Conservation (phyloP, 2,329 filamentous ascomycete genomes). For the Raffaelea arxii region DNA sequence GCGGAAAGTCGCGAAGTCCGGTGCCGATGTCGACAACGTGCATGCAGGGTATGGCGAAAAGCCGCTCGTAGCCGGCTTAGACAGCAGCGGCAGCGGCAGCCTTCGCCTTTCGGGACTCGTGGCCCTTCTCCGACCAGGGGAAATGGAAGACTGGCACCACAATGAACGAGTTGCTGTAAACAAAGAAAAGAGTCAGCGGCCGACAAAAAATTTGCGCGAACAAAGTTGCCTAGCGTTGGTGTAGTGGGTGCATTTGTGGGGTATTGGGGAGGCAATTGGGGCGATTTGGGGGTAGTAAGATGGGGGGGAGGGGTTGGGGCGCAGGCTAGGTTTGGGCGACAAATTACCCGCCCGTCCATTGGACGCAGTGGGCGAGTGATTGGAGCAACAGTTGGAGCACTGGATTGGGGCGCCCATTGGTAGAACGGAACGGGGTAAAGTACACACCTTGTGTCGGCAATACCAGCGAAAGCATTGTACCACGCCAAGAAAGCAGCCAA, state of each 20-base stretch:
- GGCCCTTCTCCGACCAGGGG: constrained; percentile 80
- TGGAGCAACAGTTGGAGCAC: background rate
- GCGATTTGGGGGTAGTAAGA: background rate
- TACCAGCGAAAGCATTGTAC: constrained; percentile 79
- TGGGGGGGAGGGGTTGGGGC: background rate
- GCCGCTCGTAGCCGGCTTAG: too few relatives aligned
- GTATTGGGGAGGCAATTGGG: background rate
- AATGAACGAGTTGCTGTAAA: constrained; percentile 71
- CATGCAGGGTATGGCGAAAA: background rate
- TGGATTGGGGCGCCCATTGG: background rate
- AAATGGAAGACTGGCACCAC: constrained; percentile 87
- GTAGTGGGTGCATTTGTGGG: background rate
- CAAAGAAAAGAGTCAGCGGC: background rate
- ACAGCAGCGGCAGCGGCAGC: too few relatives aligned
- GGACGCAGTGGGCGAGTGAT: background rate
- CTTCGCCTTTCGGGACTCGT: constrained; percentile 44
- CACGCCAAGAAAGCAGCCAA: constrained; percentile 73
- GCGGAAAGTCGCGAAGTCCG: too few relatives aligned
- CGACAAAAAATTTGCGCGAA: background rate
- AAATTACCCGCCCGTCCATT: too few relatives aligned
- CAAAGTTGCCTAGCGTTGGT: background rate
- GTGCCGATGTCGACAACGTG: too few relatives aligned
- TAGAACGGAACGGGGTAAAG: background rate
- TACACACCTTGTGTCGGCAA: constrained; percentile 59
- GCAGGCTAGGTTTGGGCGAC: background rate